Evolutionary conservation across 169 alveolate genomes (phyloP).

Genomic region (Eimeria falciformis): DNA sequence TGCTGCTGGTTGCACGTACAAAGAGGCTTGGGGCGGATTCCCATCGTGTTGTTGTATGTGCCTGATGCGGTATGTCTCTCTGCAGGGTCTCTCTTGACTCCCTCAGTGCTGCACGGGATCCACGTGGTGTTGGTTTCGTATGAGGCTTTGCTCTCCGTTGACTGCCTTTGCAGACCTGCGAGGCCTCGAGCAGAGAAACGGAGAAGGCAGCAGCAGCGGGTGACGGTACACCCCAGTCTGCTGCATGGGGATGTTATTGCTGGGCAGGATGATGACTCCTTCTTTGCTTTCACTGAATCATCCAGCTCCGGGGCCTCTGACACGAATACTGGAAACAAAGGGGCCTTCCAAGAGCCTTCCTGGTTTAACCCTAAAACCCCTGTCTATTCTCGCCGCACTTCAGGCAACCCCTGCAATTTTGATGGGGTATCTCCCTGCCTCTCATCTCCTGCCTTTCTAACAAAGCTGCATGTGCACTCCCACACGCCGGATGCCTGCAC

Average conservation of each 20-base stretch:
- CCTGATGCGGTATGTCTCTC: not conserved
- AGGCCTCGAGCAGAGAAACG: not conserved
- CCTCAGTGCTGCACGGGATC: not conserved
- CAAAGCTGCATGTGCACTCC: not conserved
- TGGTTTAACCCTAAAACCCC: not conserved
- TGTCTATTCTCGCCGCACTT: not conserved
- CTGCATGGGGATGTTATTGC: not conserved
- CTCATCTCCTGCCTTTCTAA: not conserved
- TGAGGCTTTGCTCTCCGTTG: not conserved
- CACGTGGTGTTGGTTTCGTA: not conserved
- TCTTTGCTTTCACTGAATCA: not conserved
- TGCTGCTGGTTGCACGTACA: not conserved
- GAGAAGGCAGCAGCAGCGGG: not conserved
- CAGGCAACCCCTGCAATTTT: not conserved
- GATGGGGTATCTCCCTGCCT: not conserved
- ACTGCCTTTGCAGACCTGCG: not conserved
- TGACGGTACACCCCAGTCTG: not conserved
- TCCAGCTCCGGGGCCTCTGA: not conserved
- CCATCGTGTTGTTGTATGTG: not conserved
- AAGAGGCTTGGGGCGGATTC: not conserved
- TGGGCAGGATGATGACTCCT: not conserved
- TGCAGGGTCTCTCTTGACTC: conserved; percentile 4
- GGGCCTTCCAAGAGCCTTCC: not conserved
- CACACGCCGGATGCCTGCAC: not conserved
- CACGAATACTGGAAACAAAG: not conserved